Evolutionary conservation across 306 rosid genomes (phyloP), one percentile per base, ranked within the genome.

Genomic region (Prunus mira): DNA sequence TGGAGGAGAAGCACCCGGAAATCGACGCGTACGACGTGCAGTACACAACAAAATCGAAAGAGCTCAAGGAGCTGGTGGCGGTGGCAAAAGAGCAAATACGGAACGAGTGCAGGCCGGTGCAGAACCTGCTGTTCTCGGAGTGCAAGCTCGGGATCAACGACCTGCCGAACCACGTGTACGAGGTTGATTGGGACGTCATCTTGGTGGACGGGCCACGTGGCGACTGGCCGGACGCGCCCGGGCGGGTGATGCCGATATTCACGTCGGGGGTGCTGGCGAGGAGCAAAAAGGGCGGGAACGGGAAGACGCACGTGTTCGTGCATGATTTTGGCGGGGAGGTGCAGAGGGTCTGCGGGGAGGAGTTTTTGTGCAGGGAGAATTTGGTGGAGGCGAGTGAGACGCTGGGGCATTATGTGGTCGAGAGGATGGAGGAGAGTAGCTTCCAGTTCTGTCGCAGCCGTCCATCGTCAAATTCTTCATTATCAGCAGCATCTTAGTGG

Each of bases 131-230:
- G 5, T 95, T 92, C 41, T 92, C 98, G 0, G 98, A 95, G 3
- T 95, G 99, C 60, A 95, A 85, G 76, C 77, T 95, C 3, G 99
- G 97, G 0, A 86, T 95, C 6, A 95, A 95, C 54, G 99, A 95
- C 49, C 91, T 95, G 17, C 99, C 99, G 0, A 95, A 95, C 86
- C 98, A 95, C 58, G 99, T 92, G 1, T 95, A 95, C 18, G 99
- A 95, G 30, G 84, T 95, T 24, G 96, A 89, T 13, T 95, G 99
- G 99, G 99, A 95, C 69, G 89, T 92, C 9, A 92, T 95, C 8
- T 5, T 95, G 73, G 88, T 95, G 43, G 99, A 92, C 18, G 99
- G 99, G 0, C 99, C 99, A 0, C 84, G 97, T 0, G 97, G 99
- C 0, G 97, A 90, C 50, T 95, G 98, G 98, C 88, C 99, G 0